Base-by-base conservation (phyloP, 2,329 filamentous ascomycete species). In the Ophiostoma triangulosporum region DNA sequence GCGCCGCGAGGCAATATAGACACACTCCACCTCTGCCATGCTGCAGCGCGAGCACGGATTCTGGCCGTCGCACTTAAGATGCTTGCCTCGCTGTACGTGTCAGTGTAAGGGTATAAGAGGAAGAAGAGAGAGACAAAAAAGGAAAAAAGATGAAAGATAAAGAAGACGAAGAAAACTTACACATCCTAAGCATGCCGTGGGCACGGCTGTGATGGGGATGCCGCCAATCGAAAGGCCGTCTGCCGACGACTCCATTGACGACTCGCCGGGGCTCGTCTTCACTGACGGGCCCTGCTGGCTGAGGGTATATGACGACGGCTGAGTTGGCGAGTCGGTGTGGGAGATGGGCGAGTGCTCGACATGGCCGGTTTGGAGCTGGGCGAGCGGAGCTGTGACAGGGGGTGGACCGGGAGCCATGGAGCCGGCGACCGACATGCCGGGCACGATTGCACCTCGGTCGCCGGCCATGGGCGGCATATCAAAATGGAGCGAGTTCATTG, bases 1-100 rank as follows among this genome's bases (percentile, higher is more conserved):
- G 57, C 86, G 78, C 43, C 85, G 80, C 36, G 84, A 88, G 45
- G 83, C 80, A 49, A 87, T 78, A 64, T 88, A 89, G 62, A 81
- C 69, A 65, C 86, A 91, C 48, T 82, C 73, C 17, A 73, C 69
- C 54, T 76, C 75, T 48, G 76, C 74, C 50, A 70, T 67, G 22
- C 69, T 68, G 66, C 86, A 90, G 52, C 86, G 80, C 48, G 77
- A 74, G 67, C 86, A 90, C 12, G 86, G 85, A 31, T 69, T 81
- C 35, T 72, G 68, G 27, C 84, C 84, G 65, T 89, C 83, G 64
- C 86, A 90, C 64, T 88, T 90, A 49, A 89, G 73, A 65, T 90
- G 86, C 62, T 86, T 80, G 58, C 64, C 69, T 51, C 78, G 72
- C 77, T 81, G 31, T 4, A 50, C 26, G 24, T 24, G 22, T 26